A percentile compares a stretch with the other conserved stretches of the same genome.
These are phyloP conservation scores for Cyathus striatus DNA, from an alignment of 768 basidiomycete genomes.

Conservation along the genomic window DNA sequence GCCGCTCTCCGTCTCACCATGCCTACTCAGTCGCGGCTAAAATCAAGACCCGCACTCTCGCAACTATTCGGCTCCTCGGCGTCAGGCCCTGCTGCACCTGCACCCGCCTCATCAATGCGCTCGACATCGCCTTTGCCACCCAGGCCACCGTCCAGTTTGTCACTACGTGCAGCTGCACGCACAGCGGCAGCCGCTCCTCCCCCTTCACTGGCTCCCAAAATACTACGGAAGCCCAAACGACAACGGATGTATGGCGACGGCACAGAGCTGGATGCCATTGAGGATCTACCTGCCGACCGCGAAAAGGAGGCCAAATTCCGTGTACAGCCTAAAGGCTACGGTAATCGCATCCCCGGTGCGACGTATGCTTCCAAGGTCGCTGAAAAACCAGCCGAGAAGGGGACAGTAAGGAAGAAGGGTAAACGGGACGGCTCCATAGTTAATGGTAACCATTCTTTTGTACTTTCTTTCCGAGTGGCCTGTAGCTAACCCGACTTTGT, in stretches of 20 bases:
- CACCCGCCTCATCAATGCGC: conserved; percentile 21
- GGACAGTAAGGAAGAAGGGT: conserved; percentile 53
- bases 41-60: conserved; percentile 71
- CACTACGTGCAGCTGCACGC: background rate
- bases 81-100: conserved; percentile 22
- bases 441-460: conserved; percentile 29
- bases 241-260: conserved; percentile 78
- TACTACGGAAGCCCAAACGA: conserved; percentile 75
- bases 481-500: conserved; percentile 9
- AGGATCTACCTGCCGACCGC: conserved; percentile 82
- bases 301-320: conserved; percentile 75
- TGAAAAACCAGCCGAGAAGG: conserved; percentile 38
- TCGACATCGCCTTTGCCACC: background rate
- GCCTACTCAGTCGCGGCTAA: conserved; percentile 77
- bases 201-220: conserved; percentile 49
- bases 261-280: conserved; percentile 83
- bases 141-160: conserved; percentile 3
- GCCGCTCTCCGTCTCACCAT: conserved; percentile 79
- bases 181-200: conserved; percentile 22
- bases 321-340: conserved; percentile 67
- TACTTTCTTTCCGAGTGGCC: conserved; percentile 9
- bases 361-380: conserved; percentile 36
- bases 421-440: conserved; percentile 38
- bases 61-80: conserved; percentile 58
- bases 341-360: conserved; percentile 57